Evolutionary conservation across 2,329 filamentous ascomycete species (phyloP).

Genomic region (Hypoxylon sp.): DNA sequence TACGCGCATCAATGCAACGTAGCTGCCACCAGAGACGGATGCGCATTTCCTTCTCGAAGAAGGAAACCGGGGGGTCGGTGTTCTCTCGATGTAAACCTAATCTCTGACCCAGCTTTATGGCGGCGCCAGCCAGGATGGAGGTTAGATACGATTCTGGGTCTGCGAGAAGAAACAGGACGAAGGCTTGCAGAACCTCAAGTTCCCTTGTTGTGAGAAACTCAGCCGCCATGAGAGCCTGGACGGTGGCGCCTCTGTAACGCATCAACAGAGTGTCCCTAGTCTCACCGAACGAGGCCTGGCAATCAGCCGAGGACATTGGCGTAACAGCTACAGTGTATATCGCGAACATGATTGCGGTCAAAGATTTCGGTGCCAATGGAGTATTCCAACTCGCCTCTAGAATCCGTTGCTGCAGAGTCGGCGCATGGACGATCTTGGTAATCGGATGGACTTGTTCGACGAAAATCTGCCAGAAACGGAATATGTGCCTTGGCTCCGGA

Average conservation of each 20-base stretch:
- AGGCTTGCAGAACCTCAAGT: not conserved
- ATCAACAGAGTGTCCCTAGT: not conserved
- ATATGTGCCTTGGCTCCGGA: constrained; percentile 59
- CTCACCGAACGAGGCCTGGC: not conserved
- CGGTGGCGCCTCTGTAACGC: not conserved
- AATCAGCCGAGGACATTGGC: not conserved
- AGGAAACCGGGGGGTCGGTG: not conserved
- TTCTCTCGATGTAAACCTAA: not conserved
- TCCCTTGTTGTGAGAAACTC: not conserved
- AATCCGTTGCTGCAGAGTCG: constrained; percentile 65
- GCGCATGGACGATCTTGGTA: constrained; percentile 70
- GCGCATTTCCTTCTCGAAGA: constrained; percentile 1
- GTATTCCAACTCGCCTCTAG: constrained; percentile 58
- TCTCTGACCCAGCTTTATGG: not conserved
- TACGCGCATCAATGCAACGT: not conserved
- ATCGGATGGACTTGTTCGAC: constrained; percentile 70
- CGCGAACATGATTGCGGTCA: not conserved
- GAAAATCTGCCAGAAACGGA: constrained; percentile 69
- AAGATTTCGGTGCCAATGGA: not conserved
- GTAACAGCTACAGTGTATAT: not conserved
- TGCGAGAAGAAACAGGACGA: not conserved
- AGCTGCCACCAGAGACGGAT: not conserved
- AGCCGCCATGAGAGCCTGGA: not conserved
- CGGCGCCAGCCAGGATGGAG: not conserved
- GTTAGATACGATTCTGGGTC: not conserved